A percentile compares a stretch with the other conserved stretches of the same genome.
Evolutionary conservation across 257 asterid species (phyloP).

Genomic region (Solanum lycopersicoides): DNA sequence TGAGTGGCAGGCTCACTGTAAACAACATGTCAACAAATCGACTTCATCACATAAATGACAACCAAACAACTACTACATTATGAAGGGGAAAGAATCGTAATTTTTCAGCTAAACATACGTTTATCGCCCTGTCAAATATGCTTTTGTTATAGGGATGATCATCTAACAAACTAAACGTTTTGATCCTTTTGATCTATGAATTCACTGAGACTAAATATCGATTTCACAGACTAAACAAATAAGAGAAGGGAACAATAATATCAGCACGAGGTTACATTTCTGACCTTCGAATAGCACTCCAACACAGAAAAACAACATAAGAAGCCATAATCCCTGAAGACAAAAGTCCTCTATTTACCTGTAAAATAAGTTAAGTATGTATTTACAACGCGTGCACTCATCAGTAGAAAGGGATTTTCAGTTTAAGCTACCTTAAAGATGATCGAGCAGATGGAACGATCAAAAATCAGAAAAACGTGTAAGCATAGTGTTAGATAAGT

Average conservation of each 20-base stretch:
- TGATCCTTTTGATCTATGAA: not conserved
- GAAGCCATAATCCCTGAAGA: constrained; percentile 98
- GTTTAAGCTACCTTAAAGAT: not conserved
- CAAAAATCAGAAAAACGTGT: not conserved
- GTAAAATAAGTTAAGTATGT: not conserved
- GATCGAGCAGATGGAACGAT: not conserved
- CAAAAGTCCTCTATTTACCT: constrained; percentile 87
- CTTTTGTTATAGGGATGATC: not conserved
- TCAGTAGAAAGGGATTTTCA: not conserved
- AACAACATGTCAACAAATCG: not conserved
- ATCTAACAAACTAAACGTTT: not conserved
- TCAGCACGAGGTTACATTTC: not conserved
- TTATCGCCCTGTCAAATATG: not conserved
- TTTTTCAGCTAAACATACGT: not conserved
- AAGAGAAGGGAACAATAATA: not conserved
- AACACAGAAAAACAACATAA: constrained; percentile 78
- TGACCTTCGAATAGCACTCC: constrained; percentile 94
- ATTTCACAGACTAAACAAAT: not conserved
- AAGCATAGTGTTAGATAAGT: not conserved
- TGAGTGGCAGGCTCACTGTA: constrained; percentile 80
- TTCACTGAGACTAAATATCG: not conserved
- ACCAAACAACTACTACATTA: not conserved
- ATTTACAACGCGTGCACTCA: not conserved
- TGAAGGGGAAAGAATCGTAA: not conserved
- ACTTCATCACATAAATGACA: not conserved